phyloP scores from a whole-genome alignment of 2,329 filamentous ascomycete species.

The Penicillium sp. region DNA sequence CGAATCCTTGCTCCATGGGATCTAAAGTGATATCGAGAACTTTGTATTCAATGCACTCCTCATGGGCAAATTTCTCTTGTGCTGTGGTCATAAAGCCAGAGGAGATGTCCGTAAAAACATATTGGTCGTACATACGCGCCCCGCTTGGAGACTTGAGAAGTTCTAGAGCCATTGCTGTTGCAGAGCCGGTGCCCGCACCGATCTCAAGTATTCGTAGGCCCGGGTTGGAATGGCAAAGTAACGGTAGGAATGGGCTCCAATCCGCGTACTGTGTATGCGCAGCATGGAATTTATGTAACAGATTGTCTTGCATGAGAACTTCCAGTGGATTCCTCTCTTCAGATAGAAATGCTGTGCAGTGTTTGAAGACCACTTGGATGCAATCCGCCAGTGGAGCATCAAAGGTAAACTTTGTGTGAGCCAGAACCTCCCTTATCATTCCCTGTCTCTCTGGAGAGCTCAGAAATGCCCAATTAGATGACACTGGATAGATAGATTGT shows the following conservation, averaged over 20 bases:
- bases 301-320: slow-evolving; percentile 8
- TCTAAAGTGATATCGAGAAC: slow-evolving; percentile 7
- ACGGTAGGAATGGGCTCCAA: slow-evolving; percentile 1
- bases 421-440: not conserved
- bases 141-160: slow-evolving; percentile 1
- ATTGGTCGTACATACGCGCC: slow-evolving; percentile 8
- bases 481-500: not conserved
- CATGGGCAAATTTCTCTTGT: not conserved
- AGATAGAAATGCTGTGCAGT: not conserved
- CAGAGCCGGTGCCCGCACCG: slow-evolving; percentile 15
- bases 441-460: not conserved
- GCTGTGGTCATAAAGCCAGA: slow-evolving; percentile 8
- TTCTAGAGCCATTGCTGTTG: slow-evolving; percentile 9
- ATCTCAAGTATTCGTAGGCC: slow-evolving; percentile 12
- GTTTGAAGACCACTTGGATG: not conserved
- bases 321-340: slow-evolving; percentile 1
- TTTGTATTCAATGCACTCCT: slow-evolving; percentile 2
- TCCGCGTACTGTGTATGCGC: slow-evolving; percentile 10
- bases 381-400: slow-evolving; percentile 3
- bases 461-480: not conserved
- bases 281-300: slow-evolving; percentile 4
- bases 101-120: slow-evolving; percentile 20
- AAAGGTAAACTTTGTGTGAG: slow-evolving; percentile 1
- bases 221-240: slow-evolving; percentile 4
- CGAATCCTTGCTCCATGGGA: slow-evolving; percentile 7